phyloP scores from a whole-genome alignment of 345 rosid species.

The Arabis alpina region DNA sequence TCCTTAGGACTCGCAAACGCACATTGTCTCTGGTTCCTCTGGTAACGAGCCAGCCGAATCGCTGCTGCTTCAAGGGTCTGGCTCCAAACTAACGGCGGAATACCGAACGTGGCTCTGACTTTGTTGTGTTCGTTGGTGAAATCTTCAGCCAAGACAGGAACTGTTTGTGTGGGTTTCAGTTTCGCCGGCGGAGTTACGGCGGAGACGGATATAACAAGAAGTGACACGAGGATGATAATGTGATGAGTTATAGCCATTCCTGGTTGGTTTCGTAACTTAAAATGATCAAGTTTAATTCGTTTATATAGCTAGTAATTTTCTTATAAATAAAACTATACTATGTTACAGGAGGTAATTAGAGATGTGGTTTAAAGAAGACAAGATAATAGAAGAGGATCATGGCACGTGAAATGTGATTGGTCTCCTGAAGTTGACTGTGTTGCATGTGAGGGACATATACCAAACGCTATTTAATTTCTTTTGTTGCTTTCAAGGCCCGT shows the following conservation, averaged over 20 bases:
- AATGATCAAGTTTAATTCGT: conserved; percentile 6
- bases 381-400: conserved; percentile 36
- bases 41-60: conserved; percentile 58
- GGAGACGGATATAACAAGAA: conserved; percentile 39
- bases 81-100: conserved; percentile 72
- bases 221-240: conserved; percentile 42
- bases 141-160: conserved; percentile 43
- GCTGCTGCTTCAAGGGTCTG: conserved; percentile 56
- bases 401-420: conserved; percentile 36
- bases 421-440: conserved; percentile 6
- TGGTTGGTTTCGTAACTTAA: conserved; percentile 18
- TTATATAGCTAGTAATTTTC: conserved; percentile 18
- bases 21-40: conserved; percentile 67
- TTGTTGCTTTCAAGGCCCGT: conserved; percentile 41
- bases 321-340: background rate
- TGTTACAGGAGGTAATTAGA: background rate
- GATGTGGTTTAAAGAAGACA: conserved; percentile 33
- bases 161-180: conserved; percentile 1
- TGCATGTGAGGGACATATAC: conserved; percentile 36
- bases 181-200: background rate
- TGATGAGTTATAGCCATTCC: conserved; percentile 43
- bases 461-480: conserved; percentile 29
- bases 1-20: conserved; percentile 61
- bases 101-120: conserved; percentile 72
- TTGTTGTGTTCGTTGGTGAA: conserved; percentile 71